Base-by-base conservation (phyloP, 1,284 basidiomycete genomes). In the Papiliotrema laurentii region DNA sequence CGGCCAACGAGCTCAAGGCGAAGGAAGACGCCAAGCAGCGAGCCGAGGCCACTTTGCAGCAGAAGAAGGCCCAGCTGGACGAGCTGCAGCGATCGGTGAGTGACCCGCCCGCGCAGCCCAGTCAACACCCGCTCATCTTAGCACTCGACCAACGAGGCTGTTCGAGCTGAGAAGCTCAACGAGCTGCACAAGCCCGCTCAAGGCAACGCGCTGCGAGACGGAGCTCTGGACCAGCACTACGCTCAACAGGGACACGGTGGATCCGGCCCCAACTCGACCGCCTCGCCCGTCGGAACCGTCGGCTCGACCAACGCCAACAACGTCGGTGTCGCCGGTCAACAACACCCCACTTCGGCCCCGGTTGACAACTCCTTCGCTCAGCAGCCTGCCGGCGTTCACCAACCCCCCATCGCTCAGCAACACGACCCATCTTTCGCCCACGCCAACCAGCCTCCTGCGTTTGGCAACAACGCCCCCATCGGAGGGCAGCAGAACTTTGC, bases 61-160 rank as follows among this genome's bases (percentile, higher is more conserved):
- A 54, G 33, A 56, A 61, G 54, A 66, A 66, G 56, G 54, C 53
- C 10, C 31, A 43, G 2, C 49, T 68, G 10, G 57, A 68, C 38
- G 43, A 58, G 6, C 31, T 63, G 4, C 52, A 63, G 40, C 26
- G 41, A 5, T 43, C 56, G 41, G 64, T 66, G 27, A 46, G 62
- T 55, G 1, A 14, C 16, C 14, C 3, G 16, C 44, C 44, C 6
- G 24, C 10, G 16, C n/a, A 30, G 10, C 11, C 38, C 43, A 26
- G 11, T 22, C 28, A 16, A 16, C 27, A n/a, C 18, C 13, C 10
- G 30, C 34, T 42, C 13, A 34, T 25, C 25, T 31, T 35, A 58
- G 55, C 55, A 66, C 49, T 40, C 54, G 16, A 18, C 24, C 7
- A 50, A 59, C 41, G 61, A 58, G 5, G 47, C 47, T 11, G 40